These are phyloP conservation scores for Scutellaria minor DNA, from an alignment of 257 asterid species.

Conservation along the genomic window DNA sequence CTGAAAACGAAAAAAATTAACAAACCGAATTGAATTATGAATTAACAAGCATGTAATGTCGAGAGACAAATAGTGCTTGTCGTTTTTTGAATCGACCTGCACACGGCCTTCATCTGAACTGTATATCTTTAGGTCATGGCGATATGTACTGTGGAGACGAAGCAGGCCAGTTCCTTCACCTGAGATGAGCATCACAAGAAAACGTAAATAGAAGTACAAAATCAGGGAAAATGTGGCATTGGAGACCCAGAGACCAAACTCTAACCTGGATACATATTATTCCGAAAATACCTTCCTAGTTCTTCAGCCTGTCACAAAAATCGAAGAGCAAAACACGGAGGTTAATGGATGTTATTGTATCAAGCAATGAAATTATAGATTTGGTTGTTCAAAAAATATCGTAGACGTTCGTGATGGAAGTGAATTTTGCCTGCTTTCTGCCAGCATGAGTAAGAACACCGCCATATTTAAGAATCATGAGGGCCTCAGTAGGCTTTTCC, in stretches of 20 bases:
- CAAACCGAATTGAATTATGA: slow-evolving; percentile 20
- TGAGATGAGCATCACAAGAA: slow-evolving; percentile 42
- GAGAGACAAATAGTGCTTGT: slow-evolving; percentile 2
- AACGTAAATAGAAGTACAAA: slow-evolving; percentile 1
- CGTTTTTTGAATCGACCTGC: slow-evolving; percentile 54
- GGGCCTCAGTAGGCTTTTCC: slow-evolving; percentile 92
- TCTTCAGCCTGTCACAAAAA: slow-evolving; percentile 88
- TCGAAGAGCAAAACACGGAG: slow-evolving; percentile 28
- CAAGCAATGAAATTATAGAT: too few relatives aligned
- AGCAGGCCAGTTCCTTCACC: slow-evolving; percentile 99
- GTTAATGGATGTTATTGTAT: slow-evolving; percentile 16
- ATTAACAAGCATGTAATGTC: too few relatives aligned
- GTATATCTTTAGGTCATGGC: slow-evolving; percentile 94
- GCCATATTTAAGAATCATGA: slow-evolving; percentile 97
- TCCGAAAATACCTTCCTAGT: slow-evolving; percentile 89
- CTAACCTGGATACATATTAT: slow-evolving; percentile 96
- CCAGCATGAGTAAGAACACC: slow-evolving; percentile 99
- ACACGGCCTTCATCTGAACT: slow-evolving; percentile 99
- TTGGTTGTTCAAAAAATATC: too few relatives aligned
- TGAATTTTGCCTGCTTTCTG: slow-evolving; percentile 74
- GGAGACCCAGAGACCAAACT: slow-evolving; percentile 3
- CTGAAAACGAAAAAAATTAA: slow-evolving; percentile 44
- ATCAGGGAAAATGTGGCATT: background rate
- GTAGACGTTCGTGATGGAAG: background rate
- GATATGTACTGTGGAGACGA: slow-evolving; percentile 98